Conservation (phyloP, 441 rosid genomes). For the Flueggea neowawraea region DNA sequence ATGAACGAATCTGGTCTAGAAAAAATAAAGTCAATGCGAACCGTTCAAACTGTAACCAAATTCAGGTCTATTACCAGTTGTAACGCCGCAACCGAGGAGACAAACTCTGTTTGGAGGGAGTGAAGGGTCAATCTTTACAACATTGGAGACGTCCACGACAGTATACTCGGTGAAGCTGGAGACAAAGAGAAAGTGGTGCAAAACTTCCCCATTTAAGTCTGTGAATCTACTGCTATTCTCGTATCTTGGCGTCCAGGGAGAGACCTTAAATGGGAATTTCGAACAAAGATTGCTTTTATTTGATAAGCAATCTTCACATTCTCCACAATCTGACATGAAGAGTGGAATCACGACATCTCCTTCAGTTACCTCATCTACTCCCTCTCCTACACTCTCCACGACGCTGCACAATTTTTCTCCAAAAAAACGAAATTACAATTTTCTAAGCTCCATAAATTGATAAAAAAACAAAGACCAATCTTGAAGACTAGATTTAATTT, state of each 20-base stretch:
- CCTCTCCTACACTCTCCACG: conserved; percentile 84
- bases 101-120: conserved; percentile 72
- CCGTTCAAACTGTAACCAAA: neutral
- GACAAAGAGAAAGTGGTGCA: conserved; percentile 69
- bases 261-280: conserved; percentile 52
- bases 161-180: conserved; percentile 83
- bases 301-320: conserved; percentile 68
- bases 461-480: too few relatives aligned
- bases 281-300: conserved; percentile 74
- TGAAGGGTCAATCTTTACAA: conserved; percentile 60
- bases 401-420: conserved; percentile 31
- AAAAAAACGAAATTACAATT: neutral
- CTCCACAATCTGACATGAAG: conserved; percentile 72
- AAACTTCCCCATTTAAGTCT: conserved; percentile 55
- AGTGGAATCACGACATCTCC: conserved; percentile 76
- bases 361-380: conserved; percentile 46
- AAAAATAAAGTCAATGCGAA: too few relatives aligned
- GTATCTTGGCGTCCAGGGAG: conserved; percentile 86
- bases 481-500: too few relatives aligned
- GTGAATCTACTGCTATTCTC: conserved; percentile 64
- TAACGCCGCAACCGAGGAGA: conserved; percentile 83
- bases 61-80: conserved; percentile 45
- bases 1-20: neutral
- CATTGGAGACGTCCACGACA: conserved; percentile 60
- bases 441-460: neutral